Evolutionary conservation across 1,284 basidiomycete genomes (phyloP), one percentile per base, ranked within the genome.

Genomic region (Ustilago bromivora): DNA sequence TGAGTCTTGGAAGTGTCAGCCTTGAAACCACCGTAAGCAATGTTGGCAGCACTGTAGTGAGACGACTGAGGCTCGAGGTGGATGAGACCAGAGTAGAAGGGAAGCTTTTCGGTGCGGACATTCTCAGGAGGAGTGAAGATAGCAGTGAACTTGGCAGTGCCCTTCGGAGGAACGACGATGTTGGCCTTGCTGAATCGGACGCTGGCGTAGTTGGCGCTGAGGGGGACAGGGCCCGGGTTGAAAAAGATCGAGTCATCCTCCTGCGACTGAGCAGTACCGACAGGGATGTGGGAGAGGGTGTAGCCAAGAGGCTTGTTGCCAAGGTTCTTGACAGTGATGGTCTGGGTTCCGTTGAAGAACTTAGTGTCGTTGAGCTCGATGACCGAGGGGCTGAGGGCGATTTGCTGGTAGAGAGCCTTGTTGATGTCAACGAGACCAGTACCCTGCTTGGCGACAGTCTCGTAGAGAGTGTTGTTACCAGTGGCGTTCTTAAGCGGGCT

Each of bases 331-430:
- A 86, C 49, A 0, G 60, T 71, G 55, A 85, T 74, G n/a, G 72
- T 78, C 55, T 78, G 73, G 15, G 76, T 51, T 56, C 68, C 55
- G 40, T 64, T 67, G 32, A 63, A 60, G 57, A 57, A 88, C 88
- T 84, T 89, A 1, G 92, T 93, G 84, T 93, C 92, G 83, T 93
- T 94, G 59, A 92, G 87, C 66, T 90, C 85, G 31, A 93, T 86
- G 82, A 91, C 89, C 5, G 89, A 88, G 4, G 91, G 91, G 4
- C 88, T 88, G 38, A 93, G 87, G 28, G 89, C 78, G 4, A 91
- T 70, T 46, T 75, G 69, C 61, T 90, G 87, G 71, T 89, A 88
- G 56, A 92, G 86, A 0, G 92, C 92, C 66, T 89, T 88, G 85
- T 89, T 91, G 12, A 90, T 89, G 76, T 93, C 88, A 65, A 93